Evolutionary conservation across 176 grass and related monocot genomes (phyloP).

Genomic region (Melocanna baccifera): DNA sequence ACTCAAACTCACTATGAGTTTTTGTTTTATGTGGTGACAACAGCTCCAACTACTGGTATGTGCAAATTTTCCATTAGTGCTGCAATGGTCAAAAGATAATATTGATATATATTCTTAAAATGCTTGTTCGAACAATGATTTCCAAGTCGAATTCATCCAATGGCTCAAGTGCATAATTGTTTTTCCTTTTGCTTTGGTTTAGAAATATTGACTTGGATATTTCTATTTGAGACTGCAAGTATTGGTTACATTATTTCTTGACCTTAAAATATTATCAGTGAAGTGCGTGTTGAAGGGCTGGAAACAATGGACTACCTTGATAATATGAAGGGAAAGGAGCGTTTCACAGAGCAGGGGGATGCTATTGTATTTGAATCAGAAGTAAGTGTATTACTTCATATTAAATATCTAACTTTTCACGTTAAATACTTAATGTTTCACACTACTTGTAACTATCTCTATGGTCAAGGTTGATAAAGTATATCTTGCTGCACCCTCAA

Average conservation of each 20-base stretch:
- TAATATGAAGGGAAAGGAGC: slow-evolving; percentile 57
- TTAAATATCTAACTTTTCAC: background rate
- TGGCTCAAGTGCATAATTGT: background rate
- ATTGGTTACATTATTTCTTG: background rate
- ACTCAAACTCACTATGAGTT: background rate
- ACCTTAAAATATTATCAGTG: slow-evolving; percentile 37
- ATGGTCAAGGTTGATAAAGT: slow-evolving; percentile 71
- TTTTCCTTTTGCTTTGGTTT: background rate
- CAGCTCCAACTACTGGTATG: background rate
- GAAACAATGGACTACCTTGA: slow-evolving; percentile 91
- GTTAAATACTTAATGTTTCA: background rate
- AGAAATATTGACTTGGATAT: background rate
- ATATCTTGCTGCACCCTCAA: slow-evolving; percentile 63
- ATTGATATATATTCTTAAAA: background rate
- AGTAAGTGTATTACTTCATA: slow-evolving; percentile 33
- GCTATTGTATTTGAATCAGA: slow-evolving; percentile 83
- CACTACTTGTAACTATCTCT: slow-evolving; percentile 5
- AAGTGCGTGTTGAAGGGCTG: slow-evolving; percentile 84
- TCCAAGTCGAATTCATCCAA: background rate
- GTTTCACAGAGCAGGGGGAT: slow-evolving; percentile 78
- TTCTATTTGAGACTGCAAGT: background rate
- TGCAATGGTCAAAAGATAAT: background rate
- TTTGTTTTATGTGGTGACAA: background rate
- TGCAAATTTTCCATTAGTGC: background rate
- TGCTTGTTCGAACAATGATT: background rate